Percentiles rank a stretch among this genome's conserved stretches.
Evolutionary conservation across 169 alveolate genomes (phyloP).

Genomic region (Ophryocystis elektroscirrha): DNA sequence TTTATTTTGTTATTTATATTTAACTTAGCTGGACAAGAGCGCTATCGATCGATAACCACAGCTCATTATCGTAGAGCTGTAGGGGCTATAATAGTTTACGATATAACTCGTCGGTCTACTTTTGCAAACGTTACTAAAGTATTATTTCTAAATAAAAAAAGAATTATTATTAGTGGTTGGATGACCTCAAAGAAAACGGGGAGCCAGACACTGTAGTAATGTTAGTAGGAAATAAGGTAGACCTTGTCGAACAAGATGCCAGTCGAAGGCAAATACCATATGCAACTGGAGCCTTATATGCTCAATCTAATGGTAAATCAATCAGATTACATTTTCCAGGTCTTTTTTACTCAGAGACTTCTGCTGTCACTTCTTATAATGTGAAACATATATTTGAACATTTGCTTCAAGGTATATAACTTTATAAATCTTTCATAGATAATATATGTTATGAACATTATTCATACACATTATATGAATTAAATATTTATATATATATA

Average conservation of each 20-base stretch:
- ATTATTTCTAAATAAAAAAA: too few relatives aligned
- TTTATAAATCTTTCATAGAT: too few relatives aligned
- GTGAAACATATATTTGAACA: slow-evolving; percentile 87
- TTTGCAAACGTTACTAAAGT: slow-evolving; percentile 61
- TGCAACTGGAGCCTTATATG: slow-evolving; percentile 11
- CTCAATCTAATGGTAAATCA: slow-evolving; percentile 10
- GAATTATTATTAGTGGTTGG: slow-evolving; percentile 81
- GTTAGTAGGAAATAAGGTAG: slow-evolving; percentile 96
- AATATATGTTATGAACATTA: too few relatives aligned
- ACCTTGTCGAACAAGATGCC: slow-evolving; percentile 64
- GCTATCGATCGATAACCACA: slow-evolving; percentile 71
- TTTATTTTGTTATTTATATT: slow-evolving; percentile 3
- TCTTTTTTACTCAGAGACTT: slow-evolving; percentile 66
- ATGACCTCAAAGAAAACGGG: slow-evolving; percentile 81
- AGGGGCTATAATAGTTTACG: slow-evolving; percentile 81
- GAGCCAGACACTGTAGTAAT: slow-evolving; percentile 89
- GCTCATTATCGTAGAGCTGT: slow-evolving; percentile 78
- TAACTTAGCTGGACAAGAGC: slow-evolving; percentile 85
- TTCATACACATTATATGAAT: too few relatives aligned
- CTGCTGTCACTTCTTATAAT: slow-evolving; percentile 77
- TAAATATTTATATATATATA: too few relatives aligned
- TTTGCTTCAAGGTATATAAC: slow-evolving; percentile 60
- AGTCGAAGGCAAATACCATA: slow-evolving; percentile 46
- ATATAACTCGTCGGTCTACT: slow-evolving; percentile 59
- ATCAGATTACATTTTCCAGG: too few relatives aligned